These are phyloP conservation scores for Hyphopichia homilentoma DNA, from an alignment of 805 yeast genomes.

Conservation along the genomic window DNA sequence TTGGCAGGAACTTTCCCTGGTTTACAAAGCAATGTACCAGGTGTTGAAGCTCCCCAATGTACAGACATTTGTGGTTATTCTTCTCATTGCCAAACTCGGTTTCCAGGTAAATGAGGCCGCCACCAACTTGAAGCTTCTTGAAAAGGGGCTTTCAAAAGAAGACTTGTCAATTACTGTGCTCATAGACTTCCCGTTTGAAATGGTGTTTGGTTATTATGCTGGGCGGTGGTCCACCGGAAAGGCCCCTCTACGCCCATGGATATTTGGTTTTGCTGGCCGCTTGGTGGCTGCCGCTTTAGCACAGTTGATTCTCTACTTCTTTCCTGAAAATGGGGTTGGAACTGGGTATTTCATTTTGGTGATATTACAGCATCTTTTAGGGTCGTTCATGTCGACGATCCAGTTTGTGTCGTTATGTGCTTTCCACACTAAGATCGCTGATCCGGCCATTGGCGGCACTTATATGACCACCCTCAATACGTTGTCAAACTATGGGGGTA, in stretches of 20 bases:
- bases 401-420: constrained; percentile 94
- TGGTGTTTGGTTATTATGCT: constrained; percentile 91
- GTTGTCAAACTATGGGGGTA: constrained; percentile 89
- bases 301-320: constrained; percentile 64
- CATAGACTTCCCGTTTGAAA: constrained; percentile 94
- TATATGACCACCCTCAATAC: constrained; percentile 97
- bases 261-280: constrained; percentile 81
- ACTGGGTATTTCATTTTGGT: constrained; percentile 62
- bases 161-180: constrained; percentile 89
- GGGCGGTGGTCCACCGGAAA: constrained; percentile 89
- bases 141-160: constrained; percentile 88
- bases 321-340: constrained; percentile 59
- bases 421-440: constrained; percentile 93
- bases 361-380: constrained; percentile 75
- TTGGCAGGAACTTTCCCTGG: constrained; percentile 40
- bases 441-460: constrained; percentile 94
- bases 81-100: constrained; percentile 80
- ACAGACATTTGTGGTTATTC: constrained; percentile 68
- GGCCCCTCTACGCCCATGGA: constrained; percentile 83
- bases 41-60: constrained; percentile 70
- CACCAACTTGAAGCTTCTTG: constrained; percentile 85
- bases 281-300: constrained; percentile 72
- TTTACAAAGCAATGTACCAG: constrained; percentile 62
- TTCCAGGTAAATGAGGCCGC: constrained; percentile 96
- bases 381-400: constrained; percentile 90